Evolutionary conservation across 1,284 basidiomycete species (phyloP), one percentile per base, ranked within the genome.

Genomic region (Pseudozyma hubeiensis): DNA sequence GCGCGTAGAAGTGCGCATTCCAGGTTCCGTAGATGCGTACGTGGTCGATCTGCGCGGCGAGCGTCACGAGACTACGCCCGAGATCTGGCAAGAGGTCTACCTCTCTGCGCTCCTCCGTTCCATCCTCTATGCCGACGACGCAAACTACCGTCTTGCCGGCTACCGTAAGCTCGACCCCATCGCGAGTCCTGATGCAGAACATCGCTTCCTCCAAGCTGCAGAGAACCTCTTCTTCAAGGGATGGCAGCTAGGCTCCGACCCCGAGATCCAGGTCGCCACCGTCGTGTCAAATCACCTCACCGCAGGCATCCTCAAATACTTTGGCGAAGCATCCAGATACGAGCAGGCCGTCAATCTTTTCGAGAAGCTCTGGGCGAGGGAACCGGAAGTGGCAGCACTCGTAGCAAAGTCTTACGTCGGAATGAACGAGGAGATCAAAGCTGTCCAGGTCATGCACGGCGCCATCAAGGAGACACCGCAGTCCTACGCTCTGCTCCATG

Each of bases 391-490:
- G 14, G 90, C 93, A 0, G 92, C 92, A 1, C 86, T 99, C 43
- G 87, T 99, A 35, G 95, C 94, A 3, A 90, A 89, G 84, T 91
- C 92, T 64, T 99, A 99, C 84, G 89, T 99, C 60, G 96, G 96
- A 53, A 97, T 99, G 96, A 95, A 83, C 63, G 94, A 98, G 84
- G 96, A 99, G 87, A 93, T 98, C 74, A 98, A 97, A 86, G 96
- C 94, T 5, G 92, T 98, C 2, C 94, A 97, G 80, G 93, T 97
- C 72, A 93, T 99, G 88, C 89, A 93, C 41, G 85, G 88, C 1
- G 93, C 94, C 1, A 90, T 99, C 63, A 90, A 90, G 75, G 88
- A 91, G 68, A 93, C 91, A 7, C 93, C 94, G 0, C 92, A 94
- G 80, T 94, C 93, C 0, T 99, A 98, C 80, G 93, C 94, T 10